Base-by-base conservation (phyloP, 768 basidiomycete species). In the Amanita phalloides region DNA sequence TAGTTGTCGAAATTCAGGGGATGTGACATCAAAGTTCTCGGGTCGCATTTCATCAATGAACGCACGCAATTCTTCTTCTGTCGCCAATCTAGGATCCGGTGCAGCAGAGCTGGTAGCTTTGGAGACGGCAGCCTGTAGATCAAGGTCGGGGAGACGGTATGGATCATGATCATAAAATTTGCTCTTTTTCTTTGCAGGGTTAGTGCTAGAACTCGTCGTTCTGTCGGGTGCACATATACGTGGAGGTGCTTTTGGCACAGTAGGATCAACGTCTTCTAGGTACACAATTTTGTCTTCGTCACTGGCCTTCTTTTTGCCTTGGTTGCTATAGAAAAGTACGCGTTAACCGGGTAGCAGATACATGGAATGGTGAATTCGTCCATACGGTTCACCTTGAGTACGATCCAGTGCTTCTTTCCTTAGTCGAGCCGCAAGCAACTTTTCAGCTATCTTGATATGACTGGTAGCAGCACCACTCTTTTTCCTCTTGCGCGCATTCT, bases 31-130 rank as follows among this genome's bases (percentile, higher is more conserved):
- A 59, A 98, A 90, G 61, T 98, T 93, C 60, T 93, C 92, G 0
- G 94, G 93, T 1, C 85, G 81, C 84, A 97, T 94, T 42, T 94
- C 89, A 53, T 97, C 93, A 56, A 98, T 96, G 67, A 98, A 98
- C 1, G 78, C 68, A 17, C 84, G 84, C 2, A 98, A 74, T 63
- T 99, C 96, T 37, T 93, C 96, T 64, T 96, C 96, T 0, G 96
- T 98, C 1, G 96, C 96, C 11, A 99, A 71, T 25, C 96, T 82
- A 4, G 93, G 91, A 64, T 99, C 96, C 2, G 90, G 87, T 9
- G 71, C 78, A 23, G 66, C 61, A 3, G 78, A 68, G 7, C 73
- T 74, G 3, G 85, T 83, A 25, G 76, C 85, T 55, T 81, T 76
- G 1, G 78, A 74, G 5, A 90, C 68, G 13, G 69, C 72, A 39